Conservation (phyloP, 176 grass and related monocot species). For the Urochloa ruziziensis region DNA sequence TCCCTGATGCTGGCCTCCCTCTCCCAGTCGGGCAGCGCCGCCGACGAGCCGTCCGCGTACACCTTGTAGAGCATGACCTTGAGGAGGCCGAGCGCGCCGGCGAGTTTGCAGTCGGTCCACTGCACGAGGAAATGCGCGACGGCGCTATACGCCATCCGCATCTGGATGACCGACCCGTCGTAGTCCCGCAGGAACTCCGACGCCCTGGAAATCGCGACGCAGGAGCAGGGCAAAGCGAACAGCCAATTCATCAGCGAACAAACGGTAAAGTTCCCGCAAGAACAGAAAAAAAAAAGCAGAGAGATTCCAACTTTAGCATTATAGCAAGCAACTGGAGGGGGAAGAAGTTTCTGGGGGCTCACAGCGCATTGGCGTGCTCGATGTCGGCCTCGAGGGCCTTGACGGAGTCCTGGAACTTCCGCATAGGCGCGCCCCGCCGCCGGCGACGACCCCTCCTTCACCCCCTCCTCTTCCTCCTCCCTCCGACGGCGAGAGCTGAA, state of each 20-base stretch:
- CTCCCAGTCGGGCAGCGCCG: slow-evolving; percentile 43
- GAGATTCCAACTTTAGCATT: background rate
- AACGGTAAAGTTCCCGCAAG: background rate
- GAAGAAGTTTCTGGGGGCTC: background rate
- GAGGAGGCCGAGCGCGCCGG: slow-evolving; percentile 54
- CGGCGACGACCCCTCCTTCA: background rate
- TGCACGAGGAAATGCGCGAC: slow-evolving; percentile 57
- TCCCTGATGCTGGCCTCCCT: slow-evolving; percentile 58
- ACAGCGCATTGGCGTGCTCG: slow-evolving; percentile 65
- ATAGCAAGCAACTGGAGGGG: background rate
- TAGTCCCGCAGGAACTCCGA: slow-evolving; percentile 49
- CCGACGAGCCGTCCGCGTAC: slow-evolving; percentile 32
- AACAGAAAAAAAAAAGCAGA: background rate
- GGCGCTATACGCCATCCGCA: slow-evolving; percentile 64
- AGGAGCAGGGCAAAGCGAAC: background rate
- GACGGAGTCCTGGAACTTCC: slow-evolving; percentile 52
- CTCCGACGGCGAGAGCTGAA: background rate
- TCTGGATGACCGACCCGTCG: slow-evolving; percentile 59
- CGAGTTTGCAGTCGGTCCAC: slow-evolving; percentile 62
- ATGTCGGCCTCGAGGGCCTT: slow-evolving; percentile 63
- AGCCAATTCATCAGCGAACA: background rate
- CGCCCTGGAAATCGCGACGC: slow-evolving; percentile 28
- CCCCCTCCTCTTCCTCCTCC: background rate
- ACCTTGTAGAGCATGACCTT: slow-evolving; percentile 63
- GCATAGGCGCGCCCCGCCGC: slow-evolving; percentile 16